Base-by-base conservation (phyloP, 2,329 filamentous ascomycete genomes). In the Colletotrichum costaricense region DNA sequence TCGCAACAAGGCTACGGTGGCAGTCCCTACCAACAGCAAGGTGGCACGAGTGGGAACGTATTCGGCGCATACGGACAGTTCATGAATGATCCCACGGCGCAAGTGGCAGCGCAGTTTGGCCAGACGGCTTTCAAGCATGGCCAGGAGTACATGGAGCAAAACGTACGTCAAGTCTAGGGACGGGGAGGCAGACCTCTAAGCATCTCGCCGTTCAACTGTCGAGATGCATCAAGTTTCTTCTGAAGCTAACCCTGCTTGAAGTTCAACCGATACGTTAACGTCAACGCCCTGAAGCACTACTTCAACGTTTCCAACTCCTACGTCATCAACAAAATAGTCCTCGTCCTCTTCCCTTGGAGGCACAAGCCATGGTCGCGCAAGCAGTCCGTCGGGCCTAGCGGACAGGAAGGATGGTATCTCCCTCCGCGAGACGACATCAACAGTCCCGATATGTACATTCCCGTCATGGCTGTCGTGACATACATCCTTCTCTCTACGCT, bases 291-390 rank as follows among this genome's bases (percentile, higher is more conserved):
- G 57, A 99, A 99, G 84, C 97, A 98, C 85, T 99, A 98, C 89
- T 99, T 99, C 87, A 98, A 98, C 85, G 97, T 99, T 76, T 97
- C 95, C 77, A 99, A 99, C 88, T 94, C 91, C 73, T 99, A 99
- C 84, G 97, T 99, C 81, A 88, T 97, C 81, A 95, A 93, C 85
- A 99, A 99, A 85, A 89, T 99, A 72, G 91, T 93, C 81, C 91
- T 99, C 72, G 96, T 99, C 72, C 92, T 99, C 74, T 98, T 98
- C 84, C 97, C 97, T 67, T 99, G 97, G 96, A 90, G 96, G 78
- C 97, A 99, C 84, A 95, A 95, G 86, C 96, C 96, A 6, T 99
- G 97, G 97, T 97, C 95, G 74, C 93, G 97, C 76, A 95, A 97
- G 82, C 94, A 97, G 81, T 88, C 93, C 69, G 89, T 92, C 69